Evolutionary conservation across 345 rosid genomes (phyloP).

Genomic region (Corymbia maculata): DNA sequence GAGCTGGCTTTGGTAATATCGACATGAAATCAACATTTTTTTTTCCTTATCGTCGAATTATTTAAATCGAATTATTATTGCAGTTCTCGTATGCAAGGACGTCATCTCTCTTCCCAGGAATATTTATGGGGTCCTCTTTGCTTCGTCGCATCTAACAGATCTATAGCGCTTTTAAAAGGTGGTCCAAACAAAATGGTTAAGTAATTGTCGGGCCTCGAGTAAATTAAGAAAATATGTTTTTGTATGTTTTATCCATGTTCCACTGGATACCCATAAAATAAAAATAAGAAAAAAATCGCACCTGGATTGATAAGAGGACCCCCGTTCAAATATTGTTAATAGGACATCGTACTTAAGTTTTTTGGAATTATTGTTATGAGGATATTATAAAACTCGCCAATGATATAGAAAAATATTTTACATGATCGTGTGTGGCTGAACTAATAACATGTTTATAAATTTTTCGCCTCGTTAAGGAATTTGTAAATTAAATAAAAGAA

Average conservation of each 20-base stretch:
- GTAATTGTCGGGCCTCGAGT: not conserved
- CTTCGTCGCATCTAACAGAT: not conserved
- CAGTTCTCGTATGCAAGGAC: not conserved
- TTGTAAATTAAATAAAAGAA: no score
- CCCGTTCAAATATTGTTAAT: not conserved
- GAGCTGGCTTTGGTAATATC: not conserved
- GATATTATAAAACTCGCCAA: not conserved
- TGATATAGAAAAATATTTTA: not conserved
- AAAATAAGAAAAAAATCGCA: no score
- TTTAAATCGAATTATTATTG: not conserved
- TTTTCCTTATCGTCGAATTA: not conserved
- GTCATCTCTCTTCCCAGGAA: not conserved
- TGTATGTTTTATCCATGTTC: not conserved
- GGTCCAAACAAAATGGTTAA: not conserved
- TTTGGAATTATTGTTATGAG: not conserved
- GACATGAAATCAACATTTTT: not conserved
- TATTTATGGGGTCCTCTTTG: not conserved
- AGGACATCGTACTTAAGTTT: not conserved
- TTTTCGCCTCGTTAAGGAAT: not conserved
- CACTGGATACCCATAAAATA: no score
- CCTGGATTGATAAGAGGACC: not conserved
- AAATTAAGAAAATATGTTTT: not conserved
- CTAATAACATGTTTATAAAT: not conserved
- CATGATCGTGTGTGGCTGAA: not conserved
- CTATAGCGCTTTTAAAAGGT: not conserved